Percentiles rank a stretch among this genome's conserved stretches.
Conservation (phyloP, 2,329 filamentous ascomycete species). For the Emmonsiellopsis sp. region DNA sequence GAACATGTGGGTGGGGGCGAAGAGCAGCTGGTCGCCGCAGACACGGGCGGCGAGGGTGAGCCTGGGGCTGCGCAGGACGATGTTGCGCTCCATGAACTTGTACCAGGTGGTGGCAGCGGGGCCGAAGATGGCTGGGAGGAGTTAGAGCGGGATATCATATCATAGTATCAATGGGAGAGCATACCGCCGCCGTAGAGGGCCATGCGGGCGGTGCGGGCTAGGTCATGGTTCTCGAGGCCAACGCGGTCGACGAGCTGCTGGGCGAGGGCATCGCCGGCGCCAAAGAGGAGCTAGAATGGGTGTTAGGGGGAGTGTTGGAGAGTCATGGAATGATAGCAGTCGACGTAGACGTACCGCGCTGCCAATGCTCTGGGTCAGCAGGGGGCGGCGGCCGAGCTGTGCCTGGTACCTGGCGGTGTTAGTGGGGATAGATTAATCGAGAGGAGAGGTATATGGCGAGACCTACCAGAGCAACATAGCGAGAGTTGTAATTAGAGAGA, state of each 20-base stretch:
- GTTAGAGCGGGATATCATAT: background rate
- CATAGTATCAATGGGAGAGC: conserved; percentile 5
- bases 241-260: conserved; percentile 83
- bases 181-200: conserved; percentile 40
- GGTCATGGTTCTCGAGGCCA: conserved; percentile 67
- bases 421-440: conserved; percentile 9
- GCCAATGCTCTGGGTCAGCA: conserved; percentile 84
- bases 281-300: conserved; percentile 62
- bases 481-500: background rate
- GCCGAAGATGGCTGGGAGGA: conserved; percentile 61
- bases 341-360: conserved; percentile 54
- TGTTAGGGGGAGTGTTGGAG: background rate
- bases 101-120: conserved; percentile 85
- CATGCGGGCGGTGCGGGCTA: conserved; percentile 39
- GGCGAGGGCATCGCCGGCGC: conserved; percentile 79
- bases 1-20: conserved; percentile 74
- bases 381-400: conserved; percentile 66
- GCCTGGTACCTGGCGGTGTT: conserved; percentile 62
- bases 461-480: conserved; percentile 36
- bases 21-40: conserved; percentile 67
- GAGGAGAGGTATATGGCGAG: conserved; percentile 5
- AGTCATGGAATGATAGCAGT: background rate
- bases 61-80: conserved; percentile 56
- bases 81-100: conserved; percentile 61
- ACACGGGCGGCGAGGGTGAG: conserved; percentile 69